A percentile compares a stretch with the other conserved stretches of the same genome.
These are phyloP conservation scores for Lipomyces oligophaga DNA, from an alignment of 805 yeast genomes.

Conservation along the genomic window DNA sequence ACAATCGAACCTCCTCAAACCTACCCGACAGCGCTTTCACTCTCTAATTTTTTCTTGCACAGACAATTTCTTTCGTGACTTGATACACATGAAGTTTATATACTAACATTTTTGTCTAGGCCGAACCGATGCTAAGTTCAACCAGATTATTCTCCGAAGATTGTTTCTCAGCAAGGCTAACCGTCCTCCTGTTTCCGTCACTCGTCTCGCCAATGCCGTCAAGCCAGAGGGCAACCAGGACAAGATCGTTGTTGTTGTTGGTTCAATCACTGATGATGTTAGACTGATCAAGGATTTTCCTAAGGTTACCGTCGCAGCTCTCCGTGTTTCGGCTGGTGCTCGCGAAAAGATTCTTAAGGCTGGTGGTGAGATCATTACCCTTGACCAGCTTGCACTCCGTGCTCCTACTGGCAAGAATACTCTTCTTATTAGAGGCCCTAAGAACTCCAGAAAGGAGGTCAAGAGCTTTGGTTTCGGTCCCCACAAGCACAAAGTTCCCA, in stretches of 20 bases:
- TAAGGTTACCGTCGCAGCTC: constrained; percentile 97
- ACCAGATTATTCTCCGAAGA: constrained; percentile 91
- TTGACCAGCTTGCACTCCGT: constrained; percentile 98
- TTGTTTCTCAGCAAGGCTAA: constrained; percentile 96
- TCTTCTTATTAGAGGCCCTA: constrained; percentile 96
- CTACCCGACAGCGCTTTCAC: too few species aligned
- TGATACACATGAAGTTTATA: too few species aligned
- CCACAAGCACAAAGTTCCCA: constrained; percentile 99
- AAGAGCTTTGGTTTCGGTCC: constrained; percentile 99
- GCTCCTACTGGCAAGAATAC: constrained; percentile 99
- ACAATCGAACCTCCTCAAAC: too few species aligned
- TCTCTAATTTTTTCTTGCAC: too few species aligned
- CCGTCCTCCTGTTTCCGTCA: constrained; percentile 99
- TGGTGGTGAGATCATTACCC: constrained; percentile 99
- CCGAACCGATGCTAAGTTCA: constrained; percentile 97
- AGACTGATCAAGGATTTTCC: constrained; percentile 84
- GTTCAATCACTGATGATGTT: constrained; percentile 98
- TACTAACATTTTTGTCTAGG: too few species aligned
- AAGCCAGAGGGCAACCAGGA: constrained; percentile 77
- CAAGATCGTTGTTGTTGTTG: constrained; percentile 96
- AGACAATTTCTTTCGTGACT: too few species aligned
- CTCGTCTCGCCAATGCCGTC: constrained; percentile 83
- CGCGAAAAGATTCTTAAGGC: constrained; percentile 94
- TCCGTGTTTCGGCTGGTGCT: constrained; percentile 99
- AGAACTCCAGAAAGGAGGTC: constrained; percentile 98